Conservation (phyloP, 805 yeast species). For the Wickerhamomyces subpelliculosus region DNA sequence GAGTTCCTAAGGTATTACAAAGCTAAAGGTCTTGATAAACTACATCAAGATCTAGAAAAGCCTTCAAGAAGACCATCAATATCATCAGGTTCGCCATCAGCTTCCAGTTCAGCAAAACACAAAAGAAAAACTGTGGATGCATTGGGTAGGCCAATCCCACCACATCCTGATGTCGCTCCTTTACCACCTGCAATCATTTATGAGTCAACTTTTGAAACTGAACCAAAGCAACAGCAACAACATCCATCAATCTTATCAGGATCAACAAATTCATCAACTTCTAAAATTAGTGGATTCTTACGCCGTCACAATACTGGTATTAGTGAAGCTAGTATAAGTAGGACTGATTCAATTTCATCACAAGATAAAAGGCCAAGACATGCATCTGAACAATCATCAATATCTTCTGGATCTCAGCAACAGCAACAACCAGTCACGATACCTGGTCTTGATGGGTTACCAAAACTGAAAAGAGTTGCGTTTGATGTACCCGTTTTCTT, state of each 20-base stretch:
- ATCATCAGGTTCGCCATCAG: conserved; percentile 1
- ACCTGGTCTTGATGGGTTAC: conserved; percentile 36
- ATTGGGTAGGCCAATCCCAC: conserved; percentile 41
- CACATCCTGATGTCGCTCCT: conserved; percentile 40
- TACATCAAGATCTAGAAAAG: conserved; percentile 12
- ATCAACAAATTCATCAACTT: conserved; percentile 1
- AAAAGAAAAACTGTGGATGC: conserved; percentile 22
- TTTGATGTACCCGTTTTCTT: conserved; percentile 73
- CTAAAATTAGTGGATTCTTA: conserved; percentile 3
- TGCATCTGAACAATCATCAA: conserved; percentile 3
- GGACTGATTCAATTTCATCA: conserved; percentile 4
- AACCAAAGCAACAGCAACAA: too few species aligned
- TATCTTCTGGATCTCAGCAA: conserved; percentile 3
- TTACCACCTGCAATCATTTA: conserved; percentile 42
- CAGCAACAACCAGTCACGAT: conserved; percentile 15
- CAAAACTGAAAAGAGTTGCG: conserved; percentile 53
- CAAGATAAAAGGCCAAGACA: conserved; percentile 1
- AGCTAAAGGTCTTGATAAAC: conserved; percentile 17
- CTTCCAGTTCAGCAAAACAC: conserved; percentile 8
- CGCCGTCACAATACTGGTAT: conserved; percentile 6
- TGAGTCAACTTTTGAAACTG: conserved; percentile 3
- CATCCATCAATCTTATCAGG: too few species aligned
- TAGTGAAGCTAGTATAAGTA: conserved; percentile 3
- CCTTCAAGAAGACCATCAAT: background rate
- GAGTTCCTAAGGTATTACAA: conserved; percentile 37